These are phyloP conservation scores for Hypoxylon sp. DNA, from an alignment of 2,329 filamentous ascomycete species.

Conservation along the genomic window DNA sequence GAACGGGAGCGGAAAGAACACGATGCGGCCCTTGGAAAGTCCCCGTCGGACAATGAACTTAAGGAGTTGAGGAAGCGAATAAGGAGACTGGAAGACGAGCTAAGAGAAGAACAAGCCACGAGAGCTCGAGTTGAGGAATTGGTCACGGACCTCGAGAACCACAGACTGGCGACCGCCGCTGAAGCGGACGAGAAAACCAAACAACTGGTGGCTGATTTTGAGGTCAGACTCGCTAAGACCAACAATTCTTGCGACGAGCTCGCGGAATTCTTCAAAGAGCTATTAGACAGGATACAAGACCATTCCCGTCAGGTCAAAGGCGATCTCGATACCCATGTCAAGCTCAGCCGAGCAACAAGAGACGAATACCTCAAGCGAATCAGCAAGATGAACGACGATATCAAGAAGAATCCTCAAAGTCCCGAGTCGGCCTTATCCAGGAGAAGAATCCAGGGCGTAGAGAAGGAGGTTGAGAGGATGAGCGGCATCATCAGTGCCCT, in stretches of 20 bases:
- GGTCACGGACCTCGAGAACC: not conserved
- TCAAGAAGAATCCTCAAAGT: conserved; percentile 9
- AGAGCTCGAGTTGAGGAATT: not conserved
- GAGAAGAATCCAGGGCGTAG: conserved; percentile 4
- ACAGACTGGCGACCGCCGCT: too few species aligned
- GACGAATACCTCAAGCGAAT: conserved; percentile 21
- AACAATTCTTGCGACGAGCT: not conserved
- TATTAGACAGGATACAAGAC: not conserved
- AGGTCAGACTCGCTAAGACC: not conserved
- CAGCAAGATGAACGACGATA: conserved; percentile 4
- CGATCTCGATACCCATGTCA: conserved; percentile 1
- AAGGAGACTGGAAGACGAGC: not conserved
- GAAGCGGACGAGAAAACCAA: not conserved
- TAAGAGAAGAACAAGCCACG: not conserved
- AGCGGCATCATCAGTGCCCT: conserved; percentile 16
- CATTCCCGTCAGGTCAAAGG: not conserved
- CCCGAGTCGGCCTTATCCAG: not conserved
- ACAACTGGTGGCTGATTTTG: not conserved
- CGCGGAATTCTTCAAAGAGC: not conserved
- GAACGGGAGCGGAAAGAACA: not conserved
- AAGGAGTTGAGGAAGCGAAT: conserved; percentile 1
- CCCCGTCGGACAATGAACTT: conserved; percentile 4
- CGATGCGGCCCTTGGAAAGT: not conserved
- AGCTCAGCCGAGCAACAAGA: conserved; percentile 9
- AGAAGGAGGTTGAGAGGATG: conserved; percentile 35